Evolutionary conservation across 2,329 filamentous ascomycete genomes (phyloP), one percentile per base, ranked within the genome.

Genomic region (Penicillium fuscoglaucum): DNA sequence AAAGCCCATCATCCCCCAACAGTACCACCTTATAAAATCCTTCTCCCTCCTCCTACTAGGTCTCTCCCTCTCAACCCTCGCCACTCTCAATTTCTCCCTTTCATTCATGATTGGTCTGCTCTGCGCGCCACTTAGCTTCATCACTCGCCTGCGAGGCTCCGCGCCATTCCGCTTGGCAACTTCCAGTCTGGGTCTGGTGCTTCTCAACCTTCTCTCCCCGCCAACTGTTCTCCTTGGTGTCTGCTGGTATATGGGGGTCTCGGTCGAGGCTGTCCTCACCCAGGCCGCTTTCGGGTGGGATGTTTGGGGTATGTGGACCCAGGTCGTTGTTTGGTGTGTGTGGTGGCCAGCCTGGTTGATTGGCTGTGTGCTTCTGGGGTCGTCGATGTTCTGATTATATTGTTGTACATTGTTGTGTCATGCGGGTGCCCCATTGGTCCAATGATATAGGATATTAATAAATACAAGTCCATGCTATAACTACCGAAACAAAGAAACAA

Each of bases 281-380:
- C 83, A 89, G 71, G 90, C 91, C 1, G 90, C 90, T 6, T 92
- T 95, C 72, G 92, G 90, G 0, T 96, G 92, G 92, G 84, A 91
- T 69, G 87, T 96, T 13, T 92, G 89, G 85, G 91, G 91, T 1
- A 86, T 95, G 83, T 96, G 92, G 79, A 96, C 92, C 1, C 88
- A 90, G 59, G 86, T 96, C 19, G 86, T 96, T 12, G 83, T 96
- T n/a, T 96, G 92, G 90, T 90, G 91, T 72, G 87, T 96, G 44
- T 97, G 93, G 93, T 95, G 91, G 89, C 93, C 93, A 0, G 91
- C 91, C 8, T 97, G 93, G 93, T 74, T 95, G 39, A 83, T 87
- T 7, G 90, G 79, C 5, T 72, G 70, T 59, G 67, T 74, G 0
- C 57, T 74, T 31, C 52, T 76, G 47, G 72, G 70, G 24, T 72